Conservation (phyloP, 2,329 filamentous ascomycete species). For the Xylaria polymorpha region DNA sequence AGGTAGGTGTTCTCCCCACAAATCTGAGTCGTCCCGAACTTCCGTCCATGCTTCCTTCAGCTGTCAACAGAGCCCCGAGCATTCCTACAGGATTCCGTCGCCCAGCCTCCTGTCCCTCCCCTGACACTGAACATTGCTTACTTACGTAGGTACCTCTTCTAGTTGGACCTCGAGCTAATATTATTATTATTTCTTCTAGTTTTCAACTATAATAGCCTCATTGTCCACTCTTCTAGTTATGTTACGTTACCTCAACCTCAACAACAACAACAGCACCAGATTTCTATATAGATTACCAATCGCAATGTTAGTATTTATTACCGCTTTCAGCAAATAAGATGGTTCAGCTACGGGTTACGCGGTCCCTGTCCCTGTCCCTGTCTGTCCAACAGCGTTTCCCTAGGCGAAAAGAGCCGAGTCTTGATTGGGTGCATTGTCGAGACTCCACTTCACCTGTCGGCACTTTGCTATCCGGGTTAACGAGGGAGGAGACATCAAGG, state of each 20-base stretch:
- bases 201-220: background rate
- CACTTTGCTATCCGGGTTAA: slow-evolving; percentile 20
- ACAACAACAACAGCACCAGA: background rate
- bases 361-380: no score
- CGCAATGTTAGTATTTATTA: slow-evolving; percentile 12
- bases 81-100: no score
- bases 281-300: background rate
- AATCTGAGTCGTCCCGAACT: background rate
- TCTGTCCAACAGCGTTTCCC: background rate
- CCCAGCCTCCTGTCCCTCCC: no score
- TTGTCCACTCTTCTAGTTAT: background rate
- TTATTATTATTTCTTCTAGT: background rate
- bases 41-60: background rate
- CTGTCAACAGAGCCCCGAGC: background rate
- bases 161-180: background rate
- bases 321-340: slow-evolving; percentile 30
- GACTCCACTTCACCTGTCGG: slow-evolving; percentile 24
- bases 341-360: background rate
- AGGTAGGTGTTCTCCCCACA: slow-evolving; percentile 9
- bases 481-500: background rate
- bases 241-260: background rate
- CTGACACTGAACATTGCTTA: no score
- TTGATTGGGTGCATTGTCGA: slow-evolving; percentile 1
- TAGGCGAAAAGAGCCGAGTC: background rate
- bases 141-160: background rate